Evolutionary conservation across 164 flowering plant genomes (phyloP).

Genomic region (Kalanchoe fedtschenkoi): DNA sequence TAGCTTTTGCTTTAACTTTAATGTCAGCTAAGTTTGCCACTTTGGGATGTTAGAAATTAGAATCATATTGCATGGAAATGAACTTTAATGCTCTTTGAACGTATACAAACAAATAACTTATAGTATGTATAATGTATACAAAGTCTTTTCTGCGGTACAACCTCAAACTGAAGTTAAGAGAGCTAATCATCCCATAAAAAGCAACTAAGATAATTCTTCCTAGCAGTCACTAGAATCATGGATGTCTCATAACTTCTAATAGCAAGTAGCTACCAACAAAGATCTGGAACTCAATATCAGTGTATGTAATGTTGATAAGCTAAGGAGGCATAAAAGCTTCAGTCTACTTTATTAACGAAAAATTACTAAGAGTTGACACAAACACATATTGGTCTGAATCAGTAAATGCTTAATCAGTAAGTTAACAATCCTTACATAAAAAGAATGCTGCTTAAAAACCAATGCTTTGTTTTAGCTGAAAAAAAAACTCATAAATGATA

Average conservation of each 20-base stretch:
- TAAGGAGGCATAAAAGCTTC: no score
- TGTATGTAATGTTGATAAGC: no score
- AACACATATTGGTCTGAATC: no score
- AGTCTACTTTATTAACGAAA: no score
- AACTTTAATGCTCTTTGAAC: not conserved
- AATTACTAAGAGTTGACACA: no score
- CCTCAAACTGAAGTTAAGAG: not conserved
- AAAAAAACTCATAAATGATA: not conserved
- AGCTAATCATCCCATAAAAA: not conserved
- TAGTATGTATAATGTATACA: not conserved
- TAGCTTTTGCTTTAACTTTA: constrained; percentile 3
- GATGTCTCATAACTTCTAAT: not conserved
- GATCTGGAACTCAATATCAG: no score
- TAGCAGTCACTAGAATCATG: not conserved
- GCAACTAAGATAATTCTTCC: not conserved
- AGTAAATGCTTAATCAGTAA: not conserved
- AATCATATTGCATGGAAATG: not conserved
- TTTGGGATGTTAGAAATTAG: not conserved
- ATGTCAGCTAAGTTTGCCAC: constrained; percentile 6
- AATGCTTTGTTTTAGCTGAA: not conserved
- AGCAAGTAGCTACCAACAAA: not conserved
- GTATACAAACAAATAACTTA: not conserved
- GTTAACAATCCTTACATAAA: not conserved
- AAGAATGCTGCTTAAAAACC: no score
- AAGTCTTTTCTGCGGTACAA: not conserved